These are phyloP conservation scores for Fennellomyces sp. DNA, from an alignment of 371 early-diverging fungal genomes.

Conservation along the genomic window DNA sequence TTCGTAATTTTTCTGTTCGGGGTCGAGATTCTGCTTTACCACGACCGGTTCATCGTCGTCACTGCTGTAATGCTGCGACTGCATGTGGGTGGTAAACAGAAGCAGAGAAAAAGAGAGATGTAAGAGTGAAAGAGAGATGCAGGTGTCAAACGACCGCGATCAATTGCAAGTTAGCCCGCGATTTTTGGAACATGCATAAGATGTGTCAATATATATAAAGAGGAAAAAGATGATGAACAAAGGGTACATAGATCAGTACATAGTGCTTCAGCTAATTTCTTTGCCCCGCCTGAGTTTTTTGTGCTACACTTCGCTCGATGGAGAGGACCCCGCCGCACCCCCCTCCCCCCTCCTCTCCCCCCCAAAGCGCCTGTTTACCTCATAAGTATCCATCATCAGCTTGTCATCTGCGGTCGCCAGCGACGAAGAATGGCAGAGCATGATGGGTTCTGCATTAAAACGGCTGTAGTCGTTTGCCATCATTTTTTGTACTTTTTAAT, in stretches of 20 bases:
- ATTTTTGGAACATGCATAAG: not conserved
- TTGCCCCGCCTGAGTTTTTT: no score
- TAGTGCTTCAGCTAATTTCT: no score
- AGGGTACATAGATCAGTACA: no score
- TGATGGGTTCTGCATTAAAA: constrained; percentile 37
- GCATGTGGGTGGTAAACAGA: not conserved
- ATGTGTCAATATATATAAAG: no score
- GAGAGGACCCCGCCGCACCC: not conserved
- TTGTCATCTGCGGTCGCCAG: constrained; percentile 22
- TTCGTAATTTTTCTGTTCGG: constrained; percentile 44
- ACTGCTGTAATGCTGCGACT: not conserved
- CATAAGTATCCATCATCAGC: constrained; percentile 13
- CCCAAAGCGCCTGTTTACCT: not conserved
- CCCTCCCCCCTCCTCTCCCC: not conserved
- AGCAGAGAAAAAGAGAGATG: constrained; percentile 12
- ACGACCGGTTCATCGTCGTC: constrained; percentile 21
- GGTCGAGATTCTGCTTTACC: constrained; percentile 39
- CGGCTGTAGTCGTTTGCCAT: constrained; percentile 31
- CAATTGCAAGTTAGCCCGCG: constrained; percentile 13
- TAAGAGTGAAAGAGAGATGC: constrained; percentile 9
- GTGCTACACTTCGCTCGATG: not conserved
- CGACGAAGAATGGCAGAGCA: constrained; percentile 31
- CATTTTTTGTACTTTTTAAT: constrained; percentile 11
- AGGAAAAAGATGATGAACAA: not conserved
- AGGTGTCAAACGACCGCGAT: constrained; percentile 8